Evolutionary conservation across 768 basidiomycete species (phyloP).

Genomic region (Calocybe cyanea): DNA sequence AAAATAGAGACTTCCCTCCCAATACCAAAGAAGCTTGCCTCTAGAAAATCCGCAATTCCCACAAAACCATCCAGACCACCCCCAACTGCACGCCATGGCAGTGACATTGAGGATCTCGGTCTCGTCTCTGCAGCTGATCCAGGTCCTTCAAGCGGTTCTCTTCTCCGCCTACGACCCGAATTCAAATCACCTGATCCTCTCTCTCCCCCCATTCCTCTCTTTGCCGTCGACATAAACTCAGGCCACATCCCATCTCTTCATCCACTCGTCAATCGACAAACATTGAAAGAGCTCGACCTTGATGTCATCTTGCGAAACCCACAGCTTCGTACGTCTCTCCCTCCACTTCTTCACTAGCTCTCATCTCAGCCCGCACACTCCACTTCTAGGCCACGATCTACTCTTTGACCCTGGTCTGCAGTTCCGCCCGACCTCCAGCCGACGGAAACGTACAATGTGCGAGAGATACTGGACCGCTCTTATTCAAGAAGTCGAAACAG

Average conservation of each 20-base stretch:
- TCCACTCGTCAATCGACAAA: constrained; percentile 80
- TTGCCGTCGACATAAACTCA: constrained; percentile 41
- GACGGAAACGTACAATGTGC: constrained; percentile 64
- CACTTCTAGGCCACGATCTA: constrained; percentile 71
- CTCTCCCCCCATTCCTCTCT: constrained; percentile 24
- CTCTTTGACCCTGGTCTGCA: constrained; percentile 84
- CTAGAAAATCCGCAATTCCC: constrained; percentile 1
- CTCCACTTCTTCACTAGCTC: constrained; percentile 12
- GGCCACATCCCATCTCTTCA: constrained; percentile 63
- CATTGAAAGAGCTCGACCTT: constrained; percentile 82
- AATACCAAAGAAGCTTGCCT: constrained; percentile 12
- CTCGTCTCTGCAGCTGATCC: constrained; percentile 38
- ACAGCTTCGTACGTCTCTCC: constrained; percentile 71
- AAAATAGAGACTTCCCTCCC: constrained; percentile 25
- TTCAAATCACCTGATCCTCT: constrained; percentile 27
- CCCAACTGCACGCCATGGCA: constrained; percentile 31
- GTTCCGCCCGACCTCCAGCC: constrained; percentile 73
- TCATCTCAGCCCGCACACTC: constrained; percentile 2
- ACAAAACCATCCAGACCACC: constrained; percentile 15
- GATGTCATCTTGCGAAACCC: constrained; percentile 84
- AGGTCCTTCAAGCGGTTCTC: constrained; percentile 42
- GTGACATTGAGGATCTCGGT: constrained; percentile 45
- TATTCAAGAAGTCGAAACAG: constrained; percentile 68
- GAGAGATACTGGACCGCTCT: constrained; percentile 88
- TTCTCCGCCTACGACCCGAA: constrained; percentile 27